Evolutionary conservation across 495 filamentous ascomycete species (phyloP).

Genomic region (Neurospora sp.): DNA sequence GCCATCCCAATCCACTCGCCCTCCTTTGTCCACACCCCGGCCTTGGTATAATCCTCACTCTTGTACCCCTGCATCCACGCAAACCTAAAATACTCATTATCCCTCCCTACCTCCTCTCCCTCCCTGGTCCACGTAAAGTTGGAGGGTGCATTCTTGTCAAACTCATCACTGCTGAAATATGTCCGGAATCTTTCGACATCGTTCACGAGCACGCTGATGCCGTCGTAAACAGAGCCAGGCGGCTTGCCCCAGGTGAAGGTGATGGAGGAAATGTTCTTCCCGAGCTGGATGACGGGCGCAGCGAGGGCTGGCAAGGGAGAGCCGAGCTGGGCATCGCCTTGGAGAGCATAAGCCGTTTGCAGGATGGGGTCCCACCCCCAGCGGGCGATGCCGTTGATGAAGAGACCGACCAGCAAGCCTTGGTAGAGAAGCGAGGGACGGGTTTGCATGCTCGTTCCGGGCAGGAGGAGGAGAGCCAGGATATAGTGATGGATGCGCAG

Average conservation of each 20-base stretch:
- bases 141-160: conserved; percentile 21
- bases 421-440: conserved; percentile 70
- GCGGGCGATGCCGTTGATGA: conserved; percentile 83
- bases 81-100: conserved; percentile 80
- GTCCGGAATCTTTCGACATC: conserved; percentile 79
- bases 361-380: conserved; percentile 90
- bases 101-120: conserved; percentile 30
- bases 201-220: conserved; percentile 82
- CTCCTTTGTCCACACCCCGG: conserved; percentile 63
- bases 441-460: conserved; percentile 77
- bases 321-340: conserved; percentile 59
- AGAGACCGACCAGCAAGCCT: conserved; percentile 76
- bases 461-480: conserved; percentile 68
- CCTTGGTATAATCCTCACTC: conserved; percentile 66
- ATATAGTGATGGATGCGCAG: conserved; percentile 95
- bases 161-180: conserved; percentile 39
- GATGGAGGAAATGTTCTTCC: conserved; percentile 27
- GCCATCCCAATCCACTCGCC: conserved; percentile 57
- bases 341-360: conserved; percentile 66
- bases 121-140: conserved; percentile 38
- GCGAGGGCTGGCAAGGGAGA: conserved; percentile 57
- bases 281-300: conserved; percentile 33
- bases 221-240: conserved; percentile 58
- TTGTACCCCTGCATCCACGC: conserved; percentile 62
- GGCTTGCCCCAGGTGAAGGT: conserved; percentile 44